A percentile compares a stretch with the other conserved stretches of the same genome.
Conservation (phyloP, 2,329 filamentous ascomycete species). For the Talaromyces funiculosus region DNA sequence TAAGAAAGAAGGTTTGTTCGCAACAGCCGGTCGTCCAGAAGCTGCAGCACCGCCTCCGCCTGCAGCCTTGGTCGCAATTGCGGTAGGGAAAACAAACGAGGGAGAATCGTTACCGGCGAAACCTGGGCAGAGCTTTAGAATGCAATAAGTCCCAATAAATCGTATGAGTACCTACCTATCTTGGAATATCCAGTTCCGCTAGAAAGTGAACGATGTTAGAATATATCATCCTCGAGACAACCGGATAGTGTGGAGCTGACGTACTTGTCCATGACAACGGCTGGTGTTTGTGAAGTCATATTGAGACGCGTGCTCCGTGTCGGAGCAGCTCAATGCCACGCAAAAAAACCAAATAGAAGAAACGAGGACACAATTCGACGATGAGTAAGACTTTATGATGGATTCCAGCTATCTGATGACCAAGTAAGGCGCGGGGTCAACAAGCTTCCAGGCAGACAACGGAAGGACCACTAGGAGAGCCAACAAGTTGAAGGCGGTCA, state of each 20-base stretch:
- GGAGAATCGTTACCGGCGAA: constrained; percentile 99
- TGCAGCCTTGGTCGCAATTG: constrained; percentile 88
- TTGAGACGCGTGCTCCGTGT: constrained; percentile 19
- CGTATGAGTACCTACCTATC: constrained; percentile 60
- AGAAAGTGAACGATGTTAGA: constrained; percentile 21
- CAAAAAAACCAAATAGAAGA: background rate
- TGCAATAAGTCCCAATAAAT: constrained; percentile 17
- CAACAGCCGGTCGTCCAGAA: constrained; percentile 82
- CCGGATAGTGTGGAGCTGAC: constrained; percentile 37
- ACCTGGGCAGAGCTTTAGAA: constrained; percentile 53
- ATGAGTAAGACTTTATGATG: background rate
- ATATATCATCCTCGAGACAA: constrained; percentile 30
- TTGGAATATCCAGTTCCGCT: constrained; percentile 99
- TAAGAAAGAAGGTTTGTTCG: constrained; percentile 91
- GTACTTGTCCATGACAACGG: constrained; percentile 99
- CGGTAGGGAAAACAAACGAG: constrained; percentile 97
- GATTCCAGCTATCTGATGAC: background rate
- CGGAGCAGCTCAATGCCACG: constrained; percentile 5
- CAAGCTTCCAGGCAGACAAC: constrained; percentile 8
- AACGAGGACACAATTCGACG: background rate
- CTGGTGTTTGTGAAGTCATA: constrained; percentile 97
- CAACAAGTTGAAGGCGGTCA: constrained; percentile 8
- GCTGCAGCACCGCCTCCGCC: constrained; percentile 66
- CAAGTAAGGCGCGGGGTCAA: constrained; percentile 8
- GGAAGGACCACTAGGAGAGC: constrained; percentile 2